Base-by-base conservation (phyloP, 2,329 filamentous ascomycete genomes). In the Paraconiothyrium sp. region DNA sequence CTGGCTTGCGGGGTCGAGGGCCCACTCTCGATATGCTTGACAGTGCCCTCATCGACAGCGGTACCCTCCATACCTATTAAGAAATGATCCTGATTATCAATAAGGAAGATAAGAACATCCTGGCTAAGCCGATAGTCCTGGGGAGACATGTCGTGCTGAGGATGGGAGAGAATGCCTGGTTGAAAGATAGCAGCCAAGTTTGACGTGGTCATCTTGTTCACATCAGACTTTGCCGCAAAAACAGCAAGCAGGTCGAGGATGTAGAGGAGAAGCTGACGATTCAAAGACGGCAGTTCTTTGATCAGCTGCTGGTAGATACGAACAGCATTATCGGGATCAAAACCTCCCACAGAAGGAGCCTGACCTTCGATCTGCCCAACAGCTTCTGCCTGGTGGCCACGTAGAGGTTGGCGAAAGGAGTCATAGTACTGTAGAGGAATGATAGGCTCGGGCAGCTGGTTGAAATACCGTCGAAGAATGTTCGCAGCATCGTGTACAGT, bases 401-500 rank as follows among this genome's bases (percentile, higher is more conserved):
- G 87, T 30, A 99, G 83, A 56, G 95, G 95, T 55, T 94, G 88
- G 63, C 95, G 90, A 79, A 98, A 99, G 61, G 88, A 88, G 73
- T 96, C 92, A 77, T 99, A 99, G 66, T 97, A 90, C 71, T 96
- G 92, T 57, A 98, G 84, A 3, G 95, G 95, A 34, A 99, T 95
- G 66, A 99, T 97, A 5, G 95, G 95, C 76, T 99, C 95, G 2
- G 95, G 95, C 2, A 99, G 86, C 75, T 97, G 92, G 79, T 98
- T 98, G 65, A 99, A 89, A 77, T 99, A 99, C 70, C 95, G 89
- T 65, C 95, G 90, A 48, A 99, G 86, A 63, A 99, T 94, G 75
- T 98, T 99, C 72, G 95, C 94, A 30, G 95, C 95, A 85, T 99
- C 95, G 79, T 99, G 95, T 46, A 99, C 95, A 0, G 95, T 99